Evolutionary conservation across 1,284 basidiomycete genomes (phyloP).

Genomic region (Leccinum huronense): DNA sequence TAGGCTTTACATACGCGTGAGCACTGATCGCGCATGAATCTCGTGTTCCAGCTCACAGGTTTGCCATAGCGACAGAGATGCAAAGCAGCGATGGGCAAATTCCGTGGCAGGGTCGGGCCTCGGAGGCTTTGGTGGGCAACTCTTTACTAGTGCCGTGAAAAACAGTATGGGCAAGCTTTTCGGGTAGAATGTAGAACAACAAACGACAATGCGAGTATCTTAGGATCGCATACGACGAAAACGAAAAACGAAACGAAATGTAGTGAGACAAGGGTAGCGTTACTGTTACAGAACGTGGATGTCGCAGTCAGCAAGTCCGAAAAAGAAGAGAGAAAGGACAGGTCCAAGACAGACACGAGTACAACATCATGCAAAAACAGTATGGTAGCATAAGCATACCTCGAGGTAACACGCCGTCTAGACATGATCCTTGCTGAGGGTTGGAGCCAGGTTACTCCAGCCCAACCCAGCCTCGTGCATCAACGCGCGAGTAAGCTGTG

Average conservation of each 20-base stretch:
- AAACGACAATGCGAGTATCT: conserved; percentile 13
- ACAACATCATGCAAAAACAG: conserved; percentile 24
- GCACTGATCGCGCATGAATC: conserved; percentile 32
- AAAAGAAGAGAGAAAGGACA: background rate
- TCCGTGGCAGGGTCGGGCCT: conserved; percentile 64
- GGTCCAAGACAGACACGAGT: conserved; percentile 27
- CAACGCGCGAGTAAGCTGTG: conserved; percentile 78
- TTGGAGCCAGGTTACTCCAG: conserved; percentile 38
- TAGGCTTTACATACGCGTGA: conserved; percentile 91
- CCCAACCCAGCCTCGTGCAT: conserved; percentile 72
- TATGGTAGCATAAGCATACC: conserved; percentile 10
- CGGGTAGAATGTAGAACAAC: conserved; percentile 31
- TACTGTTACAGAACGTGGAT: conserved; percentile 33
- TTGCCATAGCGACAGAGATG: conserved; percentile 73
- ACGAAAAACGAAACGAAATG: conserved; percentile 3
- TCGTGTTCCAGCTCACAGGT: conserved; percentile 14
- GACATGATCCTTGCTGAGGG: conserved; percentile 12
- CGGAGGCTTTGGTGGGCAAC: conserved; percentile 75
- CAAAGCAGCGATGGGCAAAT: conserved; percentile 81
- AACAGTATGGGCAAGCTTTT: conserved; percentile 80
- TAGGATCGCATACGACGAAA: conserved; percentile 12
- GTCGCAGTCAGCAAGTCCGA: conserved; percentile 18
- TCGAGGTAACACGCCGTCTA: conserved; percentile 14
- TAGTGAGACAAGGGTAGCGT: conserved; percentile 20
- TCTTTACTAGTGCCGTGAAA: conserved; percentile 77